phyloP scores from a whole-genome alignment of 2,329 filamentous ascomycete genomes.

The Colletotrichum echinochloae region DNA sequence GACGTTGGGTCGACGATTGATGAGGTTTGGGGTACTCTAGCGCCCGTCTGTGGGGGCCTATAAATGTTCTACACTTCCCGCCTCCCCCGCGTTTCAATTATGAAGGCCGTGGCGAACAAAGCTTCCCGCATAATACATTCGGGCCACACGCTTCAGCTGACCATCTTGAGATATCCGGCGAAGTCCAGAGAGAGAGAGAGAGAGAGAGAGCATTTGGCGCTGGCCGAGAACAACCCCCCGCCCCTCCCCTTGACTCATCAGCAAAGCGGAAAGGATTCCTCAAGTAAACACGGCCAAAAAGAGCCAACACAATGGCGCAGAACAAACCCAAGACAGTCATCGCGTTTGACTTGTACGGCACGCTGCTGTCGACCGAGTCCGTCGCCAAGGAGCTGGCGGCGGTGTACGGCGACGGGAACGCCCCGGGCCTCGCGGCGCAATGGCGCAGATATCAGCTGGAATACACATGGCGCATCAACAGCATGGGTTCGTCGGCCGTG shows the following conservation, averaged over 20 bases:
- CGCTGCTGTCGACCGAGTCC: conserved; percentile 77
- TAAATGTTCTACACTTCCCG: conserved; percentile 9
- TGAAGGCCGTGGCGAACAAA: background rate
- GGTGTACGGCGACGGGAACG: conserved; percentile 69
- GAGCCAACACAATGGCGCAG: background rate
- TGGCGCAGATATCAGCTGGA: conserved; percentile 81
- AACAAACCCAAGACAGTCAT: conserved; percentile 58
- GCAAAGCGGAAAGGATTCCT: background rate
- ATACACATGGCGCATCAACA: conserved; percentile 81
- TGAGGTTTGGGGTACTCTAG: conserved; percentile 19
- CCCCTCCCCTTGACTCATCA: background rate
- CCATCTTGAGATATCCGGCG: background rate
- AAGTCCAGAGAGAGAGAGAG: background rate
- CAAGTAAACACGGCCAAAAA: background rate
- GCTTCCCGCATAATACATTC: conserved; percentile 3
- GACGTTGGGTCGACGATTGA: conserved; percentile 25
- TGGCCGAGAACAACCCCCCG: background rate
- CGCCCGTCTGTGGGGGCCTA: conserved; percentile 1
- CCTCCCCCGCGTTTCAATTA: conserved; percentile 24
- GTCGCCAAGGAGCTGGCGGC: conserved; percentile 70
- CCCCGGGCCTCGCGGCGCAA: conserved; percentile 65
- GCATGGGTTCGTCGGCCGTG: conserved; percentile 70
- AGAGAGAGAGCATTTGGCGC: background rate
- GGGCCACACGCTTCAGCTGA: conserved; percentile 7
- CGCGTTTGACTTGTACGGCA: conserved; percentile 83